Percentiles rank a stretch among this genome's conserved stretches.
These are phyloP conservation scores for Talaromyces sp. DNA, from an alignment of 2,329 filamentous ascomycete genomes.

Conservation along the genomic window DNA sequence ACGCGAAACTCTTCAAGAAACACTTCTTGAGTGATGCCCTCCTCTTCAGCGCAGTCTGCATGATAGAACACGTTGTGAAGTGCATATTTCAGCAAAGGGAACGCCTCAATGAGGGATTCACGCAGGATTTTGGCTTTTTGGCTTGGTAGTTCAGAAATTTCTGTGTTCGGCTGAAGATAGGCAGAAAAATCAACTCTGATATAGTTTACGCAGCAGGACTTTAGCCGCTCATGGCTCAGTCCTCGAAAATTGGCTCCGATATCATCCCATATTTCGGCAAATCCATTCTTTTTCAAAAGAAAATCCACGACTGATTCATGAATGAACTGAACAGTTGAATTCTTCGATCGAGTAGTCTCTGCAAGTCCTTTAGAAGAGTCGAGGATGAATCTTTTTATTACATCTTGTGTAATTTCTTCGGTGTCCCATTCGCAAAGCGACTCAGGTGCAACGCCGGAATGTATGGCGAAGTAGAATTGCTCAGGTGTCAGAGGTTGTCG, in stretches of 20 bases:
- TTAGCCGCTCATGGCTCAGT: slow-evolving; percentile 43
- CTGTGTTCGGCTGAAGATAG: not conserved
- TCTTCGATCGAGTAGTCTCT: slow-evolving; percentile 38
- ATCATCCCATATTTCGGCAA: slow-evolving; percentile 29
- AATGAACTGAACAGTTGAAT: slow-evolving; percentile 46
- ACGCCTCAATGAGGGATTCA: not conserved
- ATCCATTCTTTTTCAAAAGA: slow-evolving; percentile 37
- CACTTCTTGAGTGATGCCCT: not conserved
- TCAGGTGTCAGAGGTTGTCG: slow-evolving; percentile 18
- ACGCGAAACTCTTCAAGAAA: not conserved
- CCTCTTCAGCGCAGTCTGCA: not conserved
- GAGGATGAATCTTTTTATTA: slow-evolving; percentile 7
- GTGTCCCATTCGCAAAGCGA: not conserved
- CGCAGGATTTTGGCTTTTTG: not conserved
- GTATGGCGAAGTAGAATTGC: slow-evolving; percentile 21
- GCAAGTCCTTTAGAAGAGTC: slow-evolving; percentile 36
- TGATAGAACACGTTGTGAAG: not conserved
- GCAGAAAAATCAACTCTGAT: not conserved
- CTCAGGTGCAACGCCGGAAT: not conserved
- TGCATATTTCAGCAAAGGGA: slow-evolving; percentile 5
- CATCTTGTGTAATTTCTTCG: not conserved
- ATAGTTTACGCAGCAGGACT: slow-evolving; percentile 18
- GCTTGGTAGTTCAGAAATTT: not conserved
- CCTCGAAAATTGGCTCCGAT: slow-evolving; percentile 24
- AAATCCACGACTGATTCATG: slow-evolving; percentile 44